Evolutionary conservation across 768 basidiomycete genomes (phyloP), one percentile per base, ranked within the genome.

Genomic region (Leccinum ochraceum): DNA sequence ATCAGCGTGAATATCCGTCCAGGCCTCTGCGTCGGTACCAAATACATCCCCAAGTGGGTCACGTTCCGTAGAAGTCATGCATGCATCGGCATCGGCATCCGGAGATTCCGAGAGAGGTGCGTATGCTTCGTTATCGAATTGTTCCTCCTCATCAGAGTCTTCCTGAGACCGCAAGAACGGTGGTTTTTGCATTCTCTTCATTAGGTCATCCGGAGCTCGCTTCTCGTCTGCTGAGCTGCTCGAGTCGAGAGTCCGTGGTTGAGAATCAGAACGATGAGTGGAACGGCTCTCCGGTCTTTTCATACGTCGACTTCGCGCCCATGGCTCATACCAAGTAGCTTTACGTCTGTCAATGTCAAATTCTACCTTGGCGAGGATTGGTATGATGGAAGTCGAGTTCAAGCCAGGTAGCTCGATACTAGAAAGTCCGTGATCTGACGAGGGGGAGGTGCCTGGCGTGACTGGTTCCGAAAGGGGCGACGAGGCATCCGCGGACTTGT

Each of bases 331-430:
- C 95, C 95, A 97, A 3, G 77, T 77, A 2, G 94, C 95, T 63
- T 81, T 87, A 56, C 83, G 78, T 42, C 80, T 79, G 74, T 97
- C 95, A 66, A 98, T 88, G 71, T 97, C 94, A 67, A 98, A 97
- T 72, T 98, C 95, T 13, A 98, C 86, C 74, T 95, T 95, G 53
- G 94, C 95, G 30, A 98, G 82, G 58, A 97, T 87, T 5, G 90
- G 91, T 56, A 93, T 86, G 24, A 92, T 75, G 26, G 87, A 83
- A 52, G 83, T 73, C 6, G 86, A 85, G 58, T 74, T 72, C 44
- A 91, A 79, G 7, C 89, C 90, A 5, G 89, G 87, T 10, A 92
- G 80, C 56, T 86, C 81, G 59, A 90, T 76, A 24, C 81, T 81
- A 53, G 80, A 77, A 16, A 79, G 79, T 4, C 74, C 80, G 9